Evolutionary conservation across 352 stramenopile species (phyloP).

Genomic region (Phytophthora syringae): DNA sequence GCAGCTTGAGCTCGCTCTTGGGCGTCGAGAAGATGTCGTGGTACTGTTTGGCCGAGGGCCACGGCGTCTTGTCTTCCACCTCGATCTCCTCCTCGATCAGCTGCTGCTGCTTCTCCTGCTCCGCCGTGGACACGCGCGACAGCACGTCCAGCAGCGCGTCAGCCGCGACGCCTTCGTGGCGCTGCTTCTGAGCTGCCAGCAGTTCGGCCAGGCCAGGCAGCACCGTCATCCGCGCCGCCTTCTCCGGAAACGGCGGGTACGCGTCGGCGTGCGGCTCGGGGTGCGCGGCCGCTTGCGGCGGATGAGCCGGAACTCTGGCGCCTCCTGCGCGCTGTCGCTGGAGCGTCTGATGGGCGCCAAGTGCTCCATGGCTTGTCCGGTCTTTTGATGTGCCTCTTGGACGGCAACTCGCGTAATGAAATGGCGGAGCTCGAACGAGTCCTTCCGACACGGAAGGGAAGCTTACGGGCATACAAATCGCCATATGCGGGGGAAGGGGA

Average conservation of each 20-base stretch:
- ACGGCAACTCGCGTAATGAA: conserved; percentile 44
- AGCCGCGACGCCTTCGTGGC: conserved; percentile 17
- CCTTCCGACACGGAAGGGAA: conserved; percentile 23
- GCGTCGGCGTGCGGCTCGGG: conserved; percentile 15
- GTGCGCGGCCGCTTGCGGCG: conserved; percentile 55
- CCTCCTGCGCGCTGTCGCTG: conserved; percentile 19
- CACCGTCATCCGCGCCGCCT: conserved; percentile 36
- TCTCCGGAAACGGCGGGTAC: conserved; percentile 17
- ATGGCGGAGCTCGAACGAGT: conserved; percentile 2
- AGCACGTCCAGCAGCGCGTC: conserved; percentile 23
- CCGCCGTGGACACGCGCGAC: conserved; percentile 23
- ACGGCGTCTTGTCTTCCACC: conserved; percentile 77
- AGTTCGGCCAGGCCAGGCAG: conserved; percentile 51
- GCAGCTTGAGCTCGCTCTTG: conserved; percentile 47
- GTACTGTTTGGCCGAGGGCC: conserved; percentile 76
- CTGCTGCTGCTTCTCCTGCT: conserved; percentile 18
- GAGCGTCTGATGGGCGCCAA: conserved; percentile 16
- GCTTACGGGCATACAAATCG: conserved; percentile 36
- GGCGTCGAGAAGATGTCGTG: conserved; percentile 54
- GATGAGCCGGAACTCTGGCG: conserved; percentile 42
- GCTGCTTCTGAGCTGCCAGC: conserved; percentile 45
- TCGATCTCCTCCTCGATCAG: conserved; percentile 42
- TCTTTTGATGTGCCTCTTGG: conserved; percentile 8
- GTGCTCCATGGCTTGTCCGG: conserved; percentile 26
- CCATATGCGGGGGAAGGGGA: conserved; percentile 30